A percentile compares a stretch with the other conserved stretches of the same genome.
Evolutionary conservation across 768 basidiomycete species (phyloP).

Genomic region (Psilocybe subaeruginosa): DNA sequence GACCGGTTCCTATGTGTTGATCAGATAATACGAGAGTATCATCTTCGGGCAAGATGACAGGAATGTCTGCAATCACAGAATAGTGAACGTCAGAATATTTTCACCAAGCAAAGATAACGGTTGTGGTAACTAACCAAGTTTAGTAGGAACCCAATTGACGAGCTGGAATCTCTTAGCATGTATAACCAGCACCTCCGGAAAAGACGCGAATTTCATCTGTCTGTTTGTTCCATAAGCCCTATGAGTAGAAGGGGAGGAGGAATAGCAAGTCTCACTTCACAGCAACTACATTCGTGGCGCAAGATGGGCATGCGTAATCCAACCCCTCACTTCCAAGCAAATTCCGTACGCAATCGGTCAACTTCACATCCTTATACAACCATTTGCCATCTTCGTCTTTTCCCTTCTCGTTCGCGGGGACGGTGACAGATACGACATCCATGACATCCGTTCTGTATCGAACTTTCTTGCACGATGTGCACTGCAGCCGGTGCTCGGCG

Average conservation of each 20-base stretch:
- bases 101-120: neutral
- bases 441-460: constrained; percentile 77
- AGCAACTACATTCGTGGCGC: constrained; percentile 69
- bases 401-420: constrained; percentile 66
- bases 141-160: constrained; percentile 95
- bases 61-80: constrained; percentile 67
- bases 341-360: constrained; percentile 64
- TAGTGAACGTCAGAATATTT: neutral
- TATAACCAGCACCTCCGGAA: constrained; percentile 86
- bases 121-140: constrained; percentile 67
- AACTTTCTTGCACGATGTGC: constrained; percentile 75
- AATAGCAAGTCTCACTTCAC: constrained; percentile 56
- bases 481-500: constrained; percentile 87
- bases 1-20: constrained; percentile 66
- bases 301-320: constrained; percentile 82
- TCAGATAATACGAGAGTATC: constrained; percentile 62
- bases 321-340: constrained; percentile 64
- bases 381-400: constrained; percentile 64
- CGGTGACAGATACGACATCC: constrained; percentile 80
- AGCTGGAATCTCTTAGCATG: constrained; percentile 95
- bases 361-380: constrained; percentile 61
- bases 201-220: constrained; percentile 76
- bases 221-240: constrained; percentile 38
- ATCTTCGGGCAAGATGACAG: constrained; percentile 66
- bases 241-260: neutral